Percentiles rank a stretch among this genome's conserved stretches.
Evolutionary conservation across 176 grass and related monocot genomes (phyloP).

Genomic region (Panicum miliaceum): DNA sequence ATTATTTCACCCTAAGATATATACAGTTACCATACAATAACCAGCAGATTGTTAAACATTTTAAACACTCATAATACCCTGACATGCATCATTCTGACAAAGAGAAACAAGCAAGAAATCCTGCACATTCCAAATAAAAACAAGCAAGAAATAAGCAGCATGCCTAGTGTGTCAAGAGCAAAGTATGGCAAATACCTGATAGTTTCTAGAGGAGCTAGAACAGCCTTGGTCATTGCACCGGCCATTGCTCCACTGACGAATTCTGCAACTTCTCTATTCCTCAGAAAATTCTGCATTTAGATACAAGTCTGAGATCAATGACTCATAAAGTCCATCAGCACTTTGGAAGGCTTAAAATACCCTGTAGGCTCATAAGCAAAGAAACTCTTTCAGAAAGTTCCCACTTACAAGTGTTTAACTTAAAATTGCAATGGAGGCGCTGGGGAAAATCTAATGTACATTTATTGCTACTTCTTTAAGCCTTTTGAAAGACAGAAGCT

Average conservation of each 20-base stretch:
- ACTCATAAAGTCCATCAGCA: background rate
- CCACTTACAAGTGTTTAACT: background rate
- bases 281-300: constrained; percentile 50
- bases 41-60: background rate
- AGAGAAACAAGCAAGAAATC: background rate
- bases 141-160: background rate
- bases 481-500: background rate
- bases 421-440: constrained; percentile 8
- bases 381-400: constrained; percentile 14
- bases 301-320: constrained; percentile 28
- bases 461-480: background rate
- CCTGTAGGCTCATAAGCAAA: background rate
- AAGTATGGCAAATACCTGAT: constrained; percentile 53
- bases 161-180: background rate
- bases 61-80: background rate
- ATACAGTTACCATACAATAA: background rate
- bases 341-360: background rate
- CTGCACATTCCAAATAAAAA: too few relatives aligned
- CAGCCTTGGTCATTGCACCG: constrained; percentile 88
- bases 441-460: background rate
- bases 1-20: background rate
- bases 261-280: constrained; percentile 68
- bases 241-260: constrained; percentile 88
- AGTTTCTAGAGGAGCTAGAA: constrained; percentile 89
- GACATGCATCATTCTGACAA: background rate